Percentiles rank a stretch among this genome's conserved stretches.
Evolutionary conservation across 1,284 basidiomycete genomes (phyloP).

Genomic region (Takashimella tepidaria): DNA sequence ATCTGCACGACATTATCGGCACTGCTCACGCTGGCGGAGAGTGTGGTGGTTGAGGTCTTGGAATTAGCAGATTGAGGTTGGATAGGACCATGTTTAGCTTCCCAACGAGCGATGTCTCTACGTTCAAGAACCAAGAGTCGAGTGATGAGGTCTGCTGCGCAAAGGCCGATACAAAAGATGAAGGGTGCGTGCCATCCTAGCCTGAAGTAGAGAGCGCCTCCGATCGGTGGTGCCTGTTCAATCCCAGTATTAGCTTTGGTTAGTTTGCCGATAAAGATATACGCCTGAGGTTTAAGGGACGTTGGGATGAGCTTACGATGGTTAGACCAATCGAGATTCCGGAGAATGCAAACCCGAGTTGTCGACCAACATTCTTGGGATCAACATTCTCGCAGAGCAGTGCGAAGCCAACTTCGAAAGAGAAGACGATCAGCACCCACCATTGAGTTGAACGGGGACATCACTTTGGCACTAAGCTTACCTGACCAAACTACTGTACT

Average conservation of each 20-base stretch:
- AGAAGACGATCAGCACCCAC: neutral
- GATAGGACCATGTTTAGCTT: conserved; percentile 11
- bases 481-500: conserved; percentile 72
- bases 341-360: conserved; percentile 66
- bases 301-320: conserved; percentile 35
- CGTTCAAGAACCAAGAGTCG: conserved; percentile 51
- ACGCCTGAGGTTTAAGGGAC: too few relatives aligned
- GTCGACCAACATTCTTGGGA: conserved; percentile 57
- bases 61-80: conserved; percentile 11
- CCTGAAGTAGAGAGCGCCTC: conserved; percentile 60
- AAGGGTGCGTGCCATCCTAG: conserved; percentile 72
- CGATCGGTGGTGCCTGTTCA: conserved; percentile 58
- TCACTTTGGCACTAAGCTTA: conserved; percentile 53
- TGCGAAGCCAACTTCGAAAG: conserved; percentile 14
- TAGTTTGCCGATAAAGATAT: too few relatives aligned
- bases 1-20: too few relatives aligned
- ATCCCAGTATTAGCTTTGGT: too few relatives aligned
- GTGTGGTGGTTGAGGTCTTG: neutral
- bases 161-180: conserved; percentile 61
- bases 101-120: conserved; percentile 39
- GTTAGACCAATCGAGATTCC: conserved; percentile 59
- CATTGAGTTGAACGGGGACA: conserved; percentile 45
- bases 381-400: conserved; percentile 61
- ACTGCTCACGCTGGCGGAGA: too few relatives aligned
- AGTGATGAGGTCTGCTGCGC: conserved; percentile 58